Evolutionary conservation across 2,329 filamentous ascomycete species (phyloP), one percentile per base, ranked within the genome.

Genomic region (Lasiodiplodia theobromae): DNA sequence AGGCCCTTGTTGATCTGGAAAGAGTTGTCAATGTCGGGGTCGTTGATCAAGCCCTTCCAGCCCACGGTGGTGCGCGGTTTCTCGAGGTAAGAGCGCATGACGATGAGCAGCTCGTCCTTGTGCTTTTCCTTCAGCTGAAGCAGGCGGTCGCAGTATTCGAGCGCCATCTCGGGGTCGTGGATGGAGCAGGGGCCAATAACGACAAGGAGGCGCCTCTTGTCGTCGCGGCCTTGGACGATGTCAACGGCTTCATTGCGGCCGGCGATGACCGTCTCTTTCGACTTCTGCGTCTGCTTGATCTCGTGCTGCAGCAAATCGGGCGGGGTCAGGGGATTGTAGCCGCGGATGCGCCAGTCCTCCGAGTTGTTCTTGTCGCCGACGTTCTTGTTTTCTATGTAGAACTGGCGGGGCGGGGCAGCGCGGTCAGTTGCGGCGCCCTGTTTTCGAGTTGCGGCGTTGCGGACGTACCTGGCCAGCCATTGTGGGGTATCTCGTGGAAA

Each of bases 1-100:
- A 99, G 83, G 23, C 96, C 96, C 86, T 98, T 98, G 87, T 98
- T 98, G 84, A 99, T 98, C 83, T 97, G 90, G 91, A 97, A 98
- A 81, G 92, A 96, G 80, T 97, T 95, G 82, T 98, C 94, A 78
- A 99, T 97, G 77, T 98, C 95, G 2, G 96, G 96, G 82, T 99
- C 96, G 80, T 99, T 98, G 84, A 99, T 97, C 75, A 99, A 85
- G 62, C 96, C 96, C 85, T 99, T 99, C 96, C 96, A 99, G 74
- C 96, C 96, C 34, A 99, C 93, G 0, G 96, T 99, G 34, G 96
- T 99, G 72, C 96, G 90, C 25, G 96, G 96, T 87, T 99, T 99
- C 87, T 99, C 96, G 70, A 99, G 89, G 87, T 99, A 99, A 72
- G 93, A 92, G 74, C 96, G 92, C 96, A 99, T 99, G 71, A 99